These are phyloP conservation scores for Marasmius fiardii DNA, from an alignment of 1,284 basidiomycete genomes.

Conservation along the genomic window DNA sequence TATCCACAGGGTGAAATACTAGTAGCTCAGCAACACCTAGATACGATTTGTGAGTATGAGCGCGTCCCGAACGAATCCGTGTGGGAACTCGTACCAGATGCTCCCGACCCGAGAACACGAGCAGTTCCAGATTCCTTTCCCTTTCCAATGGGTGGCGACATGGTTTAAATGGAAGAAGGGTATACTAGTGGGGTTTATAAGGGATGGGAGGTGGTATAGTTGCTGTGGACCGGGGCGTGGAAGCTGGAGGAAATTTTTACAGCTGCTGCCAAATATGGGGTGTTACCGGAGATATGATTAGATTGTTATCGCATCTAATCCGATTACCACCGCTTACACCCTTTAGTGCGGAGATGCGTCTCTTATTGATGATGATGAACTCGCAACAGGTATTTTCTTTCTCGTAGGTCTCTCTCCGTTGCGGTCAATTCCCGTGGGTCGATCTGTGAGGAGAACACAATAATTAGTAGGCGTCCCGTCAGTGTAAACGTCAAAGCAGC, in stretches of 20 bases:
- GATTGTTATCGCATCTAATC: too few species aligned
- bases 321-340: too few species aligned
- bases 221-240: not conserved
- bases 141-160: conserved; percentile 65
- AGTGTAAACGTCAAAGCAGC: too few species aligned
- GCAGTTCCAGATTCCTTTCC: conserved; percentile 89
- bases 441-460: too few species aligned
- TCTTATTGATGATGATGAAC: too few species aligned
- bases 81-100: conserved; percentile 65
- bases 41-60: not conserved
- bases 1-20: conserved; percentile 92
- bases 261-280: too few species aligned
- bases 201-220: not conserved
- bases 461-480: too few species aligned
- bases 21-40: conserved; percentile 91
- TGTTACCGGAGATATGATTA: too few species aligned
- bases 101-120: conserved; percentile 88
- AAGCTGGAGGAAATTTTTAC: not conserved
- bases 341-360: too few species aligned
- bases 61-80: not conserved
- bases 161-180: conserved; percentile 21
- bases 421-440: too few species aligned
- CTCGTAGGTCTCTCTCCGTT: too few species aligned
- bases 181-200: not conserved
- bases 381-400: too few species aligned